Conservation (phyloP, 768 basidiomycete genomes). For the Termitomyces sp. region DNA sequence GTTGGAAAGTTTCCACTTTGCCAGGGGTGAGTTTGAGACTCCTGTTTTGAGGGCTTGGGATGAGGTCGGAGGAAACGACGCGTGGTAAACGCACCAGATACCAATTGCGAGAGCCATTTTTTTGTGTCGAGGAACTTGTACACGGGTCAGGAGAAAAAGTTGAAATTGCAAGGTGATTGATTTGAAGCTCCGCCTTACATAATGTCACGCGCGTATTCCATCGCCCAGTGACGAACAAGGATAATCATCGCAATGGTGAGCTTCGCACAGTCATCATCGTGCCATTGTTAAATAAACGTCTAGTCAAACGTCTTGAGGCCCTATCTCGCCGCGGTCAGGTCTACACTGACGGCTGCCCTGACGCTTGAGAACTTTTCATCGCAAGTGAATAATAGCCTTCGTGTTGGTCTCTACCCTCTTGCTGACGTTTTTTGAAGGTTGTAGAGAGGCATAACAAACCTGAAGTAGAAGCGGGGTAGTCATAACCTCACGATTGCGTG, state of each 20-base stretch:
- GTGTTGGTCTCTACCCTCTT: conserved; percentile 1
- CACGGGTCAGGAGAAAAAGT: conserved; percentile 9
- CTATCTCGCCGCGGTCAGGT: conserved; percentile 93
- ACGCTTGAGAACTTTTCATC: conserved; percentile 98
- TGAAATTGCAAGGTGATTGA: not conserved
- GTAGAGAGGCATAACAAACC: conserved; percentile 98
- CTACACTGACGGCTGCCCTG: conserved; percentile 94
- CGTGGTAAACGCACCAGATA: conserved; percentile 50
- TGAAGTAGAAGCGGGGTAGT: conserved; percentile 84
- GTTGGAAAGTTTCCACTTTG: conserved; percentile 48
- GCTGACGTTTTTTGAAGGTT: conserved; percentile 46
- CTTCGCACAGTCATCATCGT: not conserved
- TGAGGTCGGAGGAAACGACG: conserved; percentile 12
- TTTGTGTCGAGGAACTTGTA: not conserved
- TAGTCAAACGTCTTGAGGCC: conserved; percentile 95
- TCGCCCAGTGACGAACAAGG: not conserved
- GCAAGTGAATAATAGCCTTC: conserved; percentile 50
- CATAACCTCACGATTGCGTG: not conserved
- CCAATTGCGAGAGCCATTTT: conserved; percentile 59
- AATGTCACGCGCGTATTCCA: not conserved
- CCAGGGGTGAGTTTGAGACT: conserved; percentile 56
- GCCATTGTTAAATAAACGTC: conserved; percentile 1
- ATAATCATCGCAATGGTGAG: conserved; percentile 44
- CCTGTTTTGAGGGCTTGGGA: conserved; percentile 34
- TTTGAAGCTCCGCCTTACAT: conserved; percentile 44